These are phyloP conservation scores for Leccinum rimulosum DNA, from an alignment of 768 basidiomycete genomes.

Conservation along the genomic window DNA sequence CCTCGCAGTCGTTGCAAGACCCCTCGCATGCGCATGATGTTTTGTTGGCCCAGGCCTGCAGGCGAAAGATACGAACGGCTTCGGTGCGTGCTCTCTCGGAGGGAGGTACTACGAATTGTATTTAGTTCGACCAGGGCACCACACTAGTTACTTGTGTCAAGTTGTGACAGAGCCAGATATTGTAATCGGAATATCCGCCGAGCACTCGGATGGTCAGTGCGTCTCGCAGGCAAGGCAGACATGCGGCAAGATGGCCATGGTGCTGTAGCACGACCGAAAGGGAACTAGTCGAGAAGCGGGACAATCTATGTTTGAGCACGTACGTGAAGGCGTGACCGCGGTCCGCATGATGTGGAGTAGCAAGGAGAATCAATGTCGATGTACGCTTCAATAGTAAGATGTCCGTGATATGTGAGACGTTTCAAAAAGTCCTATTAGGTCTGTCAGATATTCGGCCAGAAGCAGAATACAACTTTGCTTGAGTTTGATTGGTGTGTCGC, in stretches of 20 bases:
- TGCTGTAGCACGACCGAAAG: slow-evolving; percentile 15
- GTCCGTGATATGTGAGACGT: slow-evolving; percentile 12
- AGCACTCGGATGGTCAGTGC: slow-evolving; percentile 1
- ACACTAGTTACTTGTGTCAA: too few species aligned
- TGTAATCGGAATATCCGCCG: slow-evolving; percentile 22
- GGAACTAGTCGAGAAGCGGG: slow-evolving; percentile 15
- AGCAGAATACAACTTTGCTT: too few species aligned
- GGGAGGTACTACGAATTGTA: not conserved
- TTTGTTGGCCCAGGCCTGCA: too few species aligned
- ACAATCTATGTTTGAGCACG: slow-evolving; percentile 19
- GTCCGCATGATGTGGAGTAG: not conserved
- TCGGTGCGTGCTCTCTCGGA: too few species aligned
- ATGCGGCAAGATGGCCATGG: slow-evolving; percentile 9
- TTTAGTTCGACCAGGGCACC: slow-evolving; percentile 24
- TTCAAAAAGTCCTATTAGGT: slow-evolving; percentile 17
- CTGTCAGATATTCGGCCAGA: not conserved
- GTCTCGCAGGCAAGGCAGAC: slow-evolving; percentile 8
- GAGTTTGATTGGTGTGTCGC: too few species aligned
- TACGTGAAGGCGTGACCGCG: slow-evolving; percentile 1
- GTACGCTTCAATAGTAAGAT: not conserved
- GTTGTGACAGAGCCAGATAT: slow-evolving; percentile 22
- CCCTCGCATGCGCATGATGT: too few species aligned
- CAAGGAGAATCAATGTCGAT: not conserved
- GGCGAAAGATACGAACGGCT: too few species aligned
- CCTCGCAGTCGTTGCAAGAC: too few species aligned